These are phyloP conservation scores for Phytophthora kernoviae DNA, from an alignment of 352 stramenopile genomes.

Conservation along the genomic window DNA sequence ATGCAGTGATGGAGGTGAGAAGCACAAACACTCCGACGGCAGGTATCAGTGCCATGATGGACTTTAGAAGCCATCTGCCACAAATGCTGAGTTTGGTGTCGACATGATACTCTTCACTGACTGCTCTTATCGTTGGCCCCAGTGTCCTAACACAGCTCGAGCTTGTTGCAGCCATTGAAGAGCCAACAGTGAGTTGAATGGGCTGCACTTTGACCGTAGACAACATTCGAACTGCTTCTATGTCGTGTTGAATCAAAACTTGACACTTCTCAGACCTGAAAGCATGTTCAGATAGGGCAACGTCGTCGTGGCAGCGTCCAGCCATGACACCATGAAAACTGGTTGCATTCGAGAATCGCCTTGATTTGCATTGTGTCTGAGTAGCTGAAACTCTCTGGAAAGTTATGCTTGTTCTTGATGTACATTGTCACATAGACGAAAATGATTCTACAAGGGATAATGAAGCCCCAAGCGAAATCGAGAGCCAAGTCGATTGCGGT, in stretches of 20 bases:
- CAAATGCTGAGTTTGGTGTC: conserved; percentile 12
- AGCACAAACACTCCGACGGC: conserved; percentile 34
- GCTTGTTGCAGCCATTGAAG: too few species aligned
- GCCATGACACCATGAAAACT: conserved; percentile 44
- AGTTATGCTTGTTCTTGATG: conserved; percentile 22
- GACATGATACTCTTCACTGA: not conserved
- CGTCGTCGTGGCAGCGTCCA: conserved; percentile 35
- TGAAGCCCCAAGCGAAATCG: conserved; percentile 37
- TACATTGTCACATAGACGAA: conserved; percentile 36
- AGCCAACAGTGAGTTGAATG: not conserved
- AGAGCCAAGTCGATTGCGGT: conserved; percentile 32
- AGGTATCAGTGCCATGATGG: conserved; percentile 25
- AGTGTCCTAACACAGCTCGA: too few species aligned
- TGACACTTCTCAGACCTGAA: conserved; percentile 32
- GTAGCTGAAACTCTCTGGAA: conserved; percentile 29
- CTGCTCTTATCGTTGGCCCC: not conserved
- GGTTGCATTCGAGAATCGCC: conserved; percentile 37
- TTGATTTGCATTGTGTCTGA: conserved; percentile 37
- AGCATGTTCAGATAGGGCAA: conserved; percentile 44
- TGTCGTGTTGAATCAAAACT: conserved; percentile 37
- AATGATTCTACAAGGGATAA: conserved; percentile 37
- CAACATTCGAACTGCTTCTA: conserved; percentile 15
- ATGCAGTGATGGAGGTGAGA: conserved; percentile 37
- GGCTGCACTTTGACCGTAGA: conserved; percentile 7
- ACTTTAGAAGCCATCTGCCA: conserved; percentile 3